These are phyloP conservation scores for Tilletiopsis washingtonensis DNA, from an alignment of 1,284 basidiomycete species.

Conservation along the genomic window DNA sequence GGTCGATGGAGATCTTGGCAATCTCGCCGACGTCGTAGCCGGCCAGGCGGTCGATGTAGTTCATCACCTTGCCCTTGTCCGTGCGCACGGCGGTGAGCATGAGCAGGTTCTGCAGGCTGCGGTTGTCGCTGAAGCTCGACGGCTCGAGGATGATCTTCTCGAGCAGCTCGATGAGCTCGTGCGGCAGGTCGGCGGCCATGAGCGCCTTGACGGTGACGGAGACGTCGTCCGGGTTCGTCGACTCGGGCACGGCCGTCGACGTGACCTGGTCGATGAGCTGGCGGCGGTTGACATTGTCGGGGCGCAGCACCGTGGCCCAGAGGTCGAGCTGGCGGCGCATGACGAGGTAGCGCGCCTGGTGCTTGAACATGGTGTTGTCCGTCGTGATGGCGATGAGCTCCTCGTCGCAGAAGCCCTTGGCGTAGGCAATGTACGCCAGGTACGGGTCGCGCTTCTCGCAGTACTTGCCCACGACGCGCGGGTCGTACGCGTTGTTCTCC, in stretches of 20 bases:
- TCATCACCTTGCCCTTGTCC: conserved; percentile 97
- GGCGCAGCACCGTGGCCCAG: conserved; percentile 87
- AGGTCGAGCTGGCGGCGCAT: conserved; percentile 91
- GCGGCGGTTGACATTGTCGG: conserved; percentile 85
- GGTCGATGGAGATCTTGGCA: conserved; percentile 91
- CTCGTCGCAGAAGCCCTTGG: conserved; percentile 97
- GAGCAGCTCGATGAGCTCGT: conserved; percentile 91
- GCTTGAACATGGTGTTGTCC: conserved; percentile 99
- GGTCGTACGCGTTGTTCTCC: conserved; percentile 97
- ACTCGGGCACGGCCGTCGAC: conserved; percentile 83
- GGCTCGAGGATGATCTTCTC: conserved; percentile 98
- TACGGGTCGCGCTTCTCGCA: conserved; percentile 98
- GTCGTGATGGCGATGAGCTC: conserved; percentile 96
- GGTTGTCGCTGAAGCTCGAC: conserved; percentile 94
- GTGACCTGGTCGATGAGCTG: conserved; percentile 85
- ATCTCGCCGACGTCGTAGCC: conserved; percentile 94
- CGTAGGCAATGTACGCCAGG: conserved; percentile 97
- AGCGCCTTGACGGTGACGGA: conserved; percentile 98
- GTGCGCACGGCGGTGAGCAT: conserved; percentile 93
- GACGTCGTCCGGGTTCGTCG: conserved; percentile 96
- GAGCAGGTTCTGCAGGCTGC: conserved; percentile 62
- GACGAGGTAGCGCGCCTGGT: conserved; percentile 95
- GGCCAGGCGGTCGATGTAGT: conserved; percentile 93
- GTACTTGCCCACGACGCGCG: conserved; percentile 94
- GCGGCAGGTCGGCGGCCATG: conserved; percentile 90